These are phyloP conservation scores for Ensete ventricosum DNA, from an alignment of 176 grass and related monocot genomes.

Conservation along the genomic window DNA sequence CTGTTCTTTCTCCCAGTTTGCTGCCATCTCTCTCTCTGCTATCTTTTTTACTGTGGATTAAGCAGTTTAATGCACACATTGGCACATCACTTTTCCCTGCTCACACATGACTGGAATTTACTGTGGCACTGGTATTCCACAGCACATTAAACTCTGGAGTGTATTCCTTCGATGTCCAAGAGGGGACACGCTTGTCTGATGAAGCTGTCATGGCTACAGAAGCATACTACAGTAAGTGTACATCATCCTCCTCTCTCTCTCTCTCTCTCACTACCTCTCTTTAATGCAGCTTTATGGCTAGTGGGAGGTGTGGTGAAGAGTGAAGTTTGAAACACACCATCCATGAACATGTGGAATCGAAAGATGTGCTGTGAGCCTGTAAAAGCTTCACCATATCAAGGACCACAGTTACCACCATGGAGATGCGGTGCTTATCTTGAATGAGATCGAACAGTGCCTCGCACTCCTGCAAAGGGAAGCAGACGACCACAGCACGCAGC, in stretches of 20 bases:
- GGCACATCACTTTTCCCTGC: no score
- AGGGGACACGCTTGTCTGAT: no score
- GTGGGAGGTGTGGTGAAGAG: no score
- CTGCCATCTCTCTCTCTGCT: no score
- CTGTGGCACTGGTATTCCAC: background rate
- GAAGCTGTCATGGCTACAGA: no score
- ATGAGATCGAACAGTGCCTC: background rate
- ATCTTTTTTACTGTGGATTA: no score
- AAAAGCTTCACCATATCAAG: background rate
- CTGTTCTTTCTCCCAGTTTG: no score
- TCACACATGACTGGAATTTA: background rate
- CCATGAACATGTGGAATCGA: background rate
- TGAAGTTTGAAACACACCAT: background rate
- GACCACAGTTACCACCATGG: background rate
- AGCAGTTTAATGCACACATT: no score
- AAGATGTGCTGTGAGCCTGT: background rate
- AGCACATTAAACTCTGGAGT: background rate
- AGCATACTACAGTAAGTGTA: background rate
- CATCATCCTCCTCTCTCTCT: background rate
- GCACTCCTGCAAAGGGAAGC: background rate
- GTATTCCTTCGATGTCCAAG: background rate
- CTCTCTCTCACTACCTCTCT: background rate
- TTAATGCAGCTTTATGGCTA: background rate
- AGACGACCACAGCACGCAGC: background rate
- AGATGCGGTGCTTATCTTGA: background rate